Percentiles rank a stretch among this genome's conserved stretches.
Evolutionary conservation across 148 eudicot genomes (phyloP).

Genomic region (Gaultheria prostrata): DNA sequence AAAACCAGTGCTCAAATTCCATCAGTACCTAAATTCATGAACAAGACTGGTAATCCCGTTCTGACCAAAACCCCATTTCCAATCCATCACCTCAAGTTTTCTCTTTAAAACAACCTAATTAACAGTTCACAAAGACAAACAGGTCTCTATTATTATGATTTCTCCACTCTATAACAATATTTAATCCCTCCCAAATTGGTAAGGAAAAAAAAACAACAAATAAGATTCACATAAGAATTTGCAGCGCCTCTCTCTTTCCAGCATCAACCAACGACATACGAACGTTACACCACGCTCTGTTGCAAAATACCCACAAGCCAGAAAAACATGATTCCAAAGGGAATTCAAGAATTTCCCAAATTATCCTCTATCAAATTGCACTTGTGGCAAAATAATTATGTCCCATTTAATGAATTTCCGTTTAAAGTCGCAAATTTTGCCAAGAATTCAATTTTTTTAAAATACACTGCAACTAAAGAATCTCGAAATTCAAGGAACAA

Average conservation of each 20-base stretch:
- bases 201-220: not conserved
- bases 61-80: not conserved
- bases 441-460: not conserved
- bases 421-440: not conserved
- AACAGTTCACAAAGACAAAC: too few species aligned
- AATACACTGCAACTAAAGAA: not conserved
- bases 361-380: not conserved
- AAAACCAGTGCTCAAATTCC: not conserved
- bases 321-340: not conserved
- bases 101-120: not conserved
- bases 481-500: not conserved
- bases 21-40: not conserved
- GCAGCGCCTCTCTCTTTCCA: not conserved
- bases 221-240: not conserved
- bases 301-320: not conserved
- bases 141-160: not conserved
- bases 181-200: not conserved
- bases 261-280: not conserved
- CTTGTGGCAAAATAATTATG: not conserved
- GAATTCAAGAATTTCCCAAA: not conserved
- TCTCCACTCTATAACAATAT: not conserved
- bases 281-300: not conserved
- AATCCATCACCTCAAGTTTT: not conserved
- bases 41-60: not conserved
- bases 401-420: not conserved